Conservation (phyloP, 352 stramenopile genomes). For the Thalassiosira mediterranea region DNA sequence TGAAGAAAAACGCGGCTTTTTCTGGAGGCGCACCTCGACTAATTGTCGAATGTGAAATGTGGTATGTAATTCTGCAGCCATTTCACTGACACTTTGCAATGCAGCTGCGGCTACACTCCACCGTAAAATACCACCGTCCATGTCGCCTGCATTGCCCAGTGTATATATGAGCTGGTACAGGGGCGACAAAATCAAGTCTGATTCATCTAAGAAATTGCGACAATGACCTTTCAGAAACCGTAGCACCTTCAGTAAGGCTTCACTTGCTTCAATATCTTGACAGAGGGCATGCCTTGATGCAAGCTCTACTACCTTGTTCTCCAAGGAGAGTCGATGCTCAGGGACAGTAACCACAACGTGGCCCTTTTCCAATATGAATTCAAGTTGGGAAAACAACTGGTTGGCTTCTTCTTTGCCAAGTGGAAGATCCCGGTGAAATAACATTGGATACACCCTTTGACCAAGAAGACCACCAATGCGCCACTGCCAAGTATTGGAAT, state of each 20-base stretch:
- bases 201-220: constrained; percentile 17
- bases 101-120: constrained; percentile 1
- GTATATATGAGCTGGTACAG: constrained; percentile 21
- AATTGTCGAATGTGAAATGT: constrained; percentile 1
- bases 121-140: constrained; percentile 8
- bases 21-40: background rate
- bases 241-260: background rate
- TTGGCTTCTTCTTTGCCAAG: background rate
- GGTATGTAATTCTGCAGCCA: background rate
- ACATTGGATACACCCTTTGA: constrained; percentile 7
- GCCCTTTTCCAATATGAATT: background rate
- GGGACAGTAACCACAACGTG: constrained; percentile 19
- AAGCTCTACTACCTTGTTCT: constrained; percentile 23
- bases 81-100: constrained; percentile 1
- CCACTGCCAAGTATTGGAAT: constrained; percentile 4
- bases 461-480: constrained; percentile 7
- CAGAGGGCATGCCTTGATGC: background rate
- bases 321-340: constrained; percentile 15
- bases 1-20: constrained; percentile 2
- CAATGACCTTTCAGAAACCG: background rate
- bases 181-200: constrained; percentile 8
- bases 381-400: background rate
- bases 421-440: constrained; percentile 7
- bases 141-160: constrained; percentile 7
- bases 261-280: background rate